Base-by-base conservation (phyloP, 768 basidiomycete genomes). In the Strobilomyces echinocephalus region DNA sequence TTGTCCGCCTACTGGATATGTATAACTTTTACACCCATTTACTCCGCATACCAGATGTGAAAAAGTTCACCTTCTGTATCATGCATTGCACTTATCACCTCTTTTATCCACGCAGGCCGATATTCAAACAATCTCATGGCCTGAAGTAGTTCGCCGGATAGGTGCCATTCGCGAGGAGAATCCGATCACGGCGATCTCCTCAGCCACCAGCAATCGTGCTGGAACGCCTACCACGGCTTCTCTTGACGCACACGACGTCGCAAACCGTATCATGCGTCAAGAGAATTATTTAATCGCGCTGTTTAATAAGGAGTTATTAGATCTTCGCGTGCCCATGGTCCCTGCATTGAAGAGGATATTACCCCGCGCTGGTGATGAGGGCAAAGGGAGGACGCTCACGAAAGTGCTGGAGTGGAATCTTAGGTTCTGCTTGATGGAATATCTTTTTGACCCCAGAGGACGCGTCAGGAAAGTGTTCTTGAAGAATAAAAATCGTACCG, bases 221-320 rank as follows among this genome's bases (percentile, higher is more conserved):
- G 81, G 83, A 59, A 80, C 86, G 57, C 80, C 85, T 5, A 78
- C 85, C 10, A 85, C 83, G 1, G 90, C 92, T 44, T 91, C 91
- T 66, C 82, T 99, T 8, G 97, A 99, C 61, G 97, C 95, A 2
- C 97, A 99, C 66, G 95, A 98, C 70, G 84, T 98, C 49, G 95
- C 95, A 5, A 98, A 97, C 67, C 87, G 97, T 48, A 97, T 99
- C 63, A 81, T 99, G 83, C 82, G 97, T 31, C 92, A 97, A 68
- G 97, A 98, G 67, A 99, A 99, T 71, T 99, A 98, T 67, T 79
- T 99, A 47, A 97, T 98, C 54, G 94, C 97, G 0, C 71, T 99
- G 18, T 97, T 99, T 71, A 99, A 98, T 74, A 98, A 97, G 68
- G 93, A 97, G 58, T 71, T 98, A 5, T 76, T 99, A 48, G 90